Percentiles rank a stretch among this genome's conserved stretches.
Conservation (phyloP, 208 protist genomes). For the Trypanosoma avium region DNA sequence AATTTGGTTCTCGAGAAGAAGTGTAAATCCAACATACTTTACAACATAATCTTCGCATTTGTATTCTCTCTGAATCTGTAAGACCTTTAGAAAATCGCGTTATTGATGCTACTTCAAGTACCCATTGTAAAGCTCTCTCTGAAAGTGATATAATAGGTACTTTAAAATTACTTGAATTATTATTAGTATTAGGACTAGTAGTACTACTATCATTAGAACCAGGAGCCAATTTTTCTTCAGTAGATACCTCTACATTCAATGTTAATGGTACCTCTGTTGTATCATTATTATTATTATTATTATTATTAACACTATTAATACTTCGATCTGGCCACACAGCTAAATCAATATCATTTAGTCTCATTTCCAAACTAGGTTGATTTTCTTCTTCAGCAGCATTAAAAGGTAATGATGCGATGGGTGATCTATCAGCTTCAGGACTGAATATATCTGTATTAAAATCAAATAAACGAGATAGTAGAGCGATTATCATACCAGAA, state of each 20-base stretch:
- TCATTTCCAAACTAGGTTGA: too few relatives aligned
- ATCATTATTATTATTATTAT: neutral
- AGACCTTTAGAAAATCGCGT: slow-evolving; percentile 23
- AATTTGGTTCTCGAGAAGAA: neutral
- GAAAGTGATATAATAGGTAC: slow-evolving; percentile 8
- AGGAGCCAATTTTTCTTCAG: too few relatives aligned
- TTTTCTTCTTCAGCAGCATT: neutral
- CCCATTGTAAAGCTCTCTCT: slow-evolving; percentile 33
- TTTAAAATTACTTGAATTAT: too few relatives aligned
- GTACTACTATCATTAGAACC: too few relatives aligned
- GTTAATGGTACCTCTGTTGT: neutral
- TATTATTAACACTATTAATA: neutral
- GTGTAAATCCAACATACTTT: slow-evolving; percentile 52
- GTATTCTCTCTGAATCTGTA: slow-evolving; percentile 19
- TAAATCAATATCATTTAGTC: too few relatives aligned
- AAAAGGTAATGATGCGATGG: neutral
- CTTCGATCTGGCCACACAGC: too few relatives aligned
- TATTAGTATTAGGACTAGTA: too few relatives aligned
- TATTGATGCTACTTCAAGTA: slow-evolving; percentile 37
- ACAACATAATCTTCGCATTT: slow-evolving; percentile 39
- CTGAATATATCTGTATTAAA: slow-evolving; percentile 22
- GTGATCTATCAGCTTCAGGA: neutral
- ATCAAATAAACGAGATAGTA: slow-evolving; percentile 18
- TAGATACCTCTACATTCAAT: too few relatives aligned
- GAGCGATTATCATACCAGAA: slow-evolving; percentile 22